Percentiles rank a stretch among this genome's conserved stretches.
phyloP scores from a whole-genome alignment of 352 stramenopile species.

The Pythium pectinolyticum region DNA sequence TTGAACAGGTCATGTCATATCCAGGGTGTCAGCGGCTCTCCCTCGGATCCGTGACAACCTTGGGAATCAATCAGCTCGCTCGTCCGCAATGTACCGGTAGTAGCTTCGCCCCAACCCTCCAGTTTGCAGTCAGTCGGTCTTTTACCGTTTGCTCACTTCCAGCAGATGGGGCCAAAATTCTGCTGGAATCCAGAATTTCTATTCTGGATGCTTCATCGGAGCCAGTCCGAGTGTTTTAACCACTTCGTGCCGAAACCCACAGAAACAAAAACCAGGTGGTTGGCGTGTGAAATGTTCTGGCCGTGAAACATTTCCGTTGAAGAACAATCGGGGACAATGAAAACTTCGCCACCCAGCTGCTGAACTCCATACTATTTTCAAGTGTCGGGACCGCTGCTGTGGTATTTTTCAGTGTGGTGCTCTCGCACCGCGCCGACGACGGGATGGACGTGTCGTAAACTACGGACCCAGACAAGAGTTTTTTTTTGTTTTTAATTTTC shows the following conservation, averaged over 20 bases:
- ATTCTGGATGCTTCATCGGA: neutral
- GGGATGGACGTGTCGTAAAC: slow-evolving; percentile 5
- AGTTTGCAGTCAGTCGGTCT: neutral
- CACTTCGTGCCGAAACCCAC: slow-evolving; percentile 1
- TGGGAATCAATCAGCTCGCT: no score
- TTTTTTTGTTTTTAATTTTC: slow-evolving; percentile 3
- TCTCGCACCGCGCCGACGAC: neutral
- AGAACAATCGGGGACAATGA: slow-evolving; percentile 27
- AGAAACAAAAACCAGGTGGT: slow-evolving; percentile 18
- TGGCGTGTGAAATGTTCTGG: slow-evolving; percentile 19
- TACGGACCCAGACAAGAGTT: neutral
- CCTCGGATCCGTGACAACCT: no score
- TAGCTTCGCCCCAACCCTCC: slow-evolving; percentile 1
- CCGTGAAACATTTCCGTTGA: slow-evolving; percentile 31
- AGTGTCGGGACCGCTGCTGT: neutral
- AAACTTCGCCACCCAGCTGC: slow-evolving; percentile 6
- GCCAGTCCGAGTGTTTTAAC: slow-evolving; percentile 7
- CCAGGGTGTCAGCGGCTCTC: no score
- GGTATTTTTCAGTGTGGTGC: slow-evolving; percentile 23
- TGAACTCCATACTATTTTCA: slow-evolving; percentile 30
- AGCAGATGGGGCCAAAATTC: neutral
- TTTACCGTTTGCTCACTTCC: slow-evolving; percentile 1
- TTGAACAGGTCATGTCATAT: no score
- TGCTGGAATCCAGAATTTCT: no score
- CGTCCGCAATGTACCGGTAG: no score